These are phyloP conservation scores for Dovyalis caffra DNA, from an alignment of 345 rosid species.

Conservation along the genomic window DNA sequence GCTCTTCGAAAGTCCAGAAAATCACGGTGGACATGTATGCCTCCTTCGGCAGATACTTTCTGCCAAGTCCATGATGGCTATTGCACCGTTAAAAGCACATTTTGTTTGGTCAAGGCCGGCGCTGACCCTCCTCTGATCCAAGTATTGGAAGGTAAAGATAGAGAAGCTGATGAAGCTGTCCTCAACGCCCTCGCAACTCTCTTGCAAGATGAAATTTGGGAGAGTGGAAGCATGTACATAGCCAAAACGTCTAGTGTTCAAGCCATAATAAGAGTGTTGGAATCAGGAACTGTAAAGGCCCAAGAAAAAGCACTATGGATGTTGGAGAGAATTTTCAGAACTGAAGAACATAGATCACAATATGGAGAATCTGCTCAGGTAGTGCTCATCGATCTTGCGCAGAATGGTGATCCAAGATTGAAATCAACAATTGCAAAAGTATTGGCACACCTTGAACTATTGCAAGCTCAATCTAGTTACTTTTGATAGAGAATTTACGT, in stretches of 20 bases:
- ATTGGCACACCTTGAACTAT: conserved; percentile 56
- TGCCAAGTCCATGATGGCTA: conserved; percentile 56
- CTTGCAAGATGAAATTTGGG: conserved; percentile 55
- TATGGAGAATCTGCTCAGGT: conserved; percentile 50
- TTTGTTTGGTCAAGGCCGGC: conserved; percentile 64
- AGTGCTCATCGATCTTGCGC: conserved; percentile 58
- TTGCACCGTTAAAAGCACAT: conserved; percentile 47
- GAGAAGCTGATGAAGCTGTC: conserved; percentile 58
- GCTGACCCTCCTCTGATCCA: conserved; percentile 48
- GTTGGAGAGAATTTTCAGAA: conserved; percentile 48
- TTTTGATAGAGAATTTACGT: conserved; percentile 30
- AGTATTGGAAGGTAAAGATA: conserved; percentile 42
- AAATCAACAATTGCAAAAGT: conserved; percentile 44
- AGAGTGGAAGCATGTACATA: conserved; percentile 51
- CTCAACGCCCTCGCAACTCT: conserved; percentile 53
- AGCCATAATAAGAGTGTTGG: conserved; percentile 45
- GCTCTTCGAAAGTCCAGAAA: conserved; percentile 44
- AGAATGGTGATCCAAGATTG: conserved; percentile 45
- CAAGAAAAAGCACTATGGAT: conserved; percentile 59
- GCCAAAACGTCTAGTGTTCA: conserved; percentile 37
- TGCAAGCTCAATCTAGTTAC: conserved; percentile 60
- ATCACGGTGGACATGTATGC: conserved; percentile 44
- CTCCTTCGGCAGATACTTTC: conserved; percentile 36
- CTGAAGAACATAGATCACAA: conserved; percentile 40
- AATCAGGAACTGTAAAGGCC: conserved; percentile 40